Evolutionary conservation across 176 grass and related monocot species (phyloP).

Genomic region (Tuctoria greenei): DNA sequence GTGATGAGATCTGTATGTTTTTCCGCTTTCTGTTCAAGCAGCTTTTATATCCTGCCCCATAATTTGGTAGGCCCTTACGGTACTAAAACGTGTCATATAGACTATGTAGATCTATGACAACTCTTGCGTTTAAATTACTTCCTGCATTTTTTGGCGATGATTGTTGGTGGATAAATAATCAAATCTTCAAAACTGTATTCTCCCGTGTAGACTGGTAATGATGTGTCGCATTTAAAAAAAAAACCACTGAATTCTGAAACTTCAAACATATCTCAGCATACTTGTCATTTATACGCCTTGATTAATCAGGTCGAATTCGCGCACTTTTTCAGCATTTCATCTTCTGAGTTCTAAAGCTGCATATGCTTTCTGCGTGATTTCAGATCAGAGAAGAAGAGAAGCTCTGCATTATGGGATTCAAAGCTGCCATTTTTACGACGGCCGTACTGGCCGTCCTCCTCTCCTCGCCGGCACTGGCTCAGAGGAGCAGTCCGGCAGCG

Average conservation of each 20-base stretch:
- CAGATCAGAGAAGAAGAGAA: constrained; percentile 27
- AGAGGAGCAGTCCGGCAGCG: constrained; percentile 42
- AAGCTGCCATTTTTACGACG: constrained; percentile 21
- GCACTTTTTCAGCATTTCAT: neutral
- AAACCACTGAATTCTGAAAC: neutral
- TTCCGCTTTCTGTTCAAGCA: constrained; percentile 32
- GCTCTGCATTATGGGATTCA: constrained; percentile 44
- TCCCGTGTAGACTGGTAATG: neutral
- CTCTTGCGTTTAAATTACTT: neutral
- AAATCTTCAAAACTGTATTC: neutral
- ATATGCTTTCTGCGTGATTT: neutral
- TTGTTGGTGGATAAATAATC: neutral
- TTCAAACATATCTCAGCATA: neutral
- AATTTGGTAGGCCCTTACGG: constrained; percentile 33
- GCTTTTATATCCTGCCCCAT: constrained; percentile 15
- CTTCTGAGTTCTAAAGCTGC: neutral
- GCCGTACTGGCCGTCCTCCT: constrained; percentile 36
- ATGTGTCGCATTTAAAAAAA: neutral
- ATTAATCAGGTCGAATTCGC: neutral
- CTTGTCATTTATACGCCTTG: neutral
- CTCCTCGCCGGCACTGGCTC: constrained; percentile 43
- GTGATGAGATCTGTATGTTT: constrained; percentile 2
- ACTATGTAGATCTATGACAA: constrained; percentile 27
- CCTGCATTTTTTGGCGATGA: neutral
- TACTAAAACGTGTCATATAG: neutral